These are phyloP conservation scores for Tirmania nivea DNA, from an alignment of 495 filamentous ascomycete species.

Conservation along the genomic window DNA sequence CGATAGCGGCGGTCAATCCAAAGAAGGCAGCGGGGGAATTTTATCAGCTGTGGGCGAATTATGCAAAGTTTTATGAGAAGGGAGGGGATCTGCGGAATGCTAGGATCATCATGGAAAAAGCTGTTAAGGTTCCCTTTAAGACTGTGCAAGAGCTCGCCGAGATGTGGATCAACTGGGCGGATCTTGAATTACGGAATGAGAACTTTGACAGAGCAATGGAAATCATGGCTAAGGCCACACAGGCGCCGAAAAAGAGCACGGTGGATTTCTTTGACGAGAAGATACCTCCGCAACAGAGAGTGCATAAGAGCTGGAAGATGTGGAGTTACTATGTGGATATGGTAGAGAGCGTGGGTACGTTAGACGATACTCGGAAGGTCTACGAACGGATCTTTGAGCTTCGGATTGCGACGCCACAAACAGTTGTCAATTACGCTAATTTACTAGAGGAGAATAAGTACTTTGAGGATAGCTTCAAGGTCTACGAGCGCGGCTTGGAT, in stretches of 20 bases:
- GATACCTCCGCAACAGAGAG: constrained; percentile 77
- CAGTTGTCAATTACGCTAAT: constrained; percentile 95
- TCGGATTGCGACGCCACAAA: constrained; percentile 91
- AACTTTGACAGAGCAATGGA: constrained; percentile 87
- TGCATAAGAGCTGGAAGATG: constrained; percentile 98
- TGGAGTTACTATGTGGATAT: constrained; percentile 99
- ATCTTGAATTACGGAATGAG: constrained; percentile 87
- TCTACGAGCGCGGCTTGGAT: constrained; percentile 90
- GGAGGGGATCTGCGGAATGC: constrained; percentile 71
- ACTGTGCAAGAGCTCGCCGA: constrained; percentile 87
- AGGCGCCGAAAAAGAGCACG: constrained; percentile 79
- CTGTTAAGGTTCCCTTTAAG: constrained; percentile 91
- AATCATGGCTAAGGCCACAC: constrained; percentile 92
- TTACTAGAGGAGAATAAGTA: constrained; percentile 88
- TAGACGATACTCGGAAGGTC: constrained; percentile 82
- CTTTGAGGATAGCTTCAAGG: constrained; percentile 91
- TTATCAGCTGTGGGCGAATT: constrained; percentile 89
- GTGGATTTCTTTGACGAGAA: constrained; percentile 98
- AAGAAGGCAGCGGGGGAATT: constrained; percentile 91
- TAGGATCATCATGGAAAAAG: constrained; percentile 87
- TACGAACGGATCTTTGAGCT: constrained; percentile 98
- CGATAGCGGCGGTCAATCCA: constrained; percentile 76
- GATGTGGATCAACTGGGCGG: constrained; percentile 97
- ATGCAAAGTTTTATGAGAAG: constrained; percentile 90
- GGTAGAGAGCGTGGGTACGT: constrained; percentile 74